Evolutionary conservation across 148 eudicot species (phyloP), one percentile per base, ranked within the genome.

Genomic region (Chenopodium formosanum): DNA sequence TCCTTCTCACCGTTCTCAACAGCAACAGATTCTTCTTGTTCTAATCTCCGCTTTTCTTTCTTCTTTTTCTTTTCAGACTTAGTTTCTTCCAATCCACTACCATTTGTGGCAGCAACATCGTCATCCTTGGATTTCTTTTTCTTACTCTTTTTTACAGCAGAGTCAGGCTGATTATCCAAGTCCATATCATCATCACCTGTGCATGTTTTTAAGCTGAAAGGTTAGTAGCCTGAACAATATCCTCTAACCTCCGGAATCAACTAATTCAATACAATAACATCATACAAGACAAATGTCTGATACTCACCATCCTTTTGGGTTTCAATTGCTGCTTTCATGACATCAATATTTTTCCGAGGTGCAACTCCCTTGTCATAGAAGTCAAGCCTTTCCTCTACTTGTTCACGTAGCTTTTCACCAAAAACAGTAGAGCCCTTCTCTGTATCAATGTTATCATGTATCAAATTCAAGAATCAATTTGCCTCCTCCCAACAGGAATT

Each of bases 341-440:
- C 91, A 83, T 96, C 99, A 53, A 96, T 87, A 78, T 96, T 96
- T 83, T 96, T 96, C 71, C 94, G 90, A 17, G 99, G 98, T 63
- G 99, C 99, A 88, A 96, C 95, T 12, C 99, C 99, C 88, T 96
- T 96, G 89, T 96, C 99, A 83, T 96, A 96, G 75, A 96, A 96
- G 64, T 96, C 98, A 23, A 96, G 92, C 19, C 99, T 86, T 83
- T 96, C 99, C 81, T 94, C 98, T 37, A 96, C 99, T 83, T 94
- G 98, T 76, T 92, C 98, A 32, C 95, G 92, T 6, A 96, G 95
- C 86, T 94, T 94, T 78, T 92, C 99, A 70, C 99, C 99, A 86
- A 89, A 96, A 71, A 89, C 83, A 66, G 97, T 90, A 62, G 98
- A 88, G 56, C 79, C 85, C 80, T 76, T 90, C 50, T 96, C 99